Base-by-base conservation (phyloP, 1,284 basidiomycete genomes). In the Pholiota adiposa region DNA sequence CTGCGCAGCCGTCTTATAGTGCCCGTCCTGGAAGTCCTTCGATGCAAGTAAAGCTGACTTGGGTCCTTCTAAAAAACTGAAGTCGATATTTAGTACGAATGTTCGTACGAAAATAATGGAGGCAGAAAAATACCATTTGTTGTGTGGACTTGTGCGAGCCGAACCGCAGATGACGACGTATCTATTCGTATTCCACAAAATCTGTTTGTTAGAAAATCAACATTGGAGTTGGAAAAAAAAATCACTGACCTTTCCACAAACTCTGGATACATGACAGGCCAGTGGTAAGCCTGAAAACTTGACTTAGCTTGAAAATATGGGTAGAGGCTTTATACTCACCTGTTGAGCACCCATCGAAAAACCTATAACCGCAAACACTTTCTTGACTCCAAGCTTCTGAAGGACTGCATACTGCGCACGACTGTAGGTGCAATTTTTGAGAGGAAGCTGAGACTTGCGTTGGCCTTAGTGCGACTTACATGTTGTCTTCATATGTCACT, bases 311-410 rank as follows among this genome's bases (percentile, higher is more conserved):
- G 36, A 43, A 14, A 2, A 3, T 9, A 2, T 18, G 19, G n/a
- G n/a, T n/a, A 49, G 1, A 23, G 8, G 6, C 14, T 8, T 9
- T 34, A 36, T n/a, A 3, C 51, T 9, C 51, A 73, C 84, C 76
- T 84, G 84, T 66, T 85, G 84, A 1, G 79, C 86, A 84, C 85
- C 85, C 85, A 87, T 87, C 7, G 84, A 86, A 67, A 87, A 87
- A 0, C 84, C 84, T 21, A 86, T 76, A 23, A 80, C 84, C 44
- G 80, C 79, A 57, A 75, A 77, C 0, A 83, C 70, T 63, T 83
- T 81, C 51, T 78, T 71, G 19, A 87, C 71, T 3, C 78, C 79
- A 9, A 86, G 73, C 19, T 75, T 70, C 61, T 82, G 77, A 4
- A 87, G 75, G 5, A 86, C 82, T 12, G 77, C 74, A 66, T 84